These are phyloP conservation scores for Malassezia pachydermatis DNA, from an alignment of 1,284 basidiomycete species.

Conservation along the genomic window DNA sequence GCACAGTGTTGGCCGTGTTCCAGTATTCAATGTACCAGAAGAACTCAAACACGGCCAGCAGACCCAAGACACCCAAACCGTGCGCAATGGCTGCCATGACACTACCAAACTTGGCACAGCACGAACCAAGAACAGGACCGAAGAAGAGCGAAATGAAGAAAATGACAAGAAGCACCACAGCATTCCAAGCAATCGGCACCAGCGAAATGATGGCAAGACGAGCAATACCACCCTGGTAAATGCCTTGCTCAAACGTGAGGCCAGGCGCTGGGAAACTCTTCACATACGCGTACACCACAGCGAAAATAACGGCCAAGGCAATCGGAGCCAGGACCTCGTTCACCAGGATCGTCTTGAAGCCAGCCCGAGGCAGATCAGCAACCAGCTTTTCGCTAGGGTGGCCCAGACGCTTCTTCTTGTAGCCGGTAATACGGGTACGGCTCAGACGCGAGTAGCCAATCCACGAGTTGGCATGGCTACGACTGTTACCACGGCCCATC, in stretches of 20 bases:
- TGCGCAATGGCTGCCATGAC: slow-evolving; percentile 47
- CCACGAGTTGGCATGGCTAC: slow-evolving; percentile 48
- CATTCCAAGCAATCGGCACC: slow-evolving; percentile 92
- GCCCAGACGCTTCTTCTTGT: slow-evolving; percentile 49
- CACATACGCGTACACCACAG: slow-evolving; percentile 47
- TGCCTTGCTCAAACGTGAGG: slow-evolving; percentile 54
- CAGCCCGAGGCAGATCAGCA: slow-evolving; percentile 44
- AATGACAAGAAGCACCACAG: slow-evolving; percentile 68
- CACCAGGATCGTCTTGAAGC: slow-evolving; percentile 44
- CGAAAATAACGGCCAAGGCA: slow-evolving; percentile 42
- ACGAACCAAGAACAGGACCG: slow-evolving; percentile 75
- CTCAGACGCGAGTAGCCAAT: slow-evolving; percentile 48
- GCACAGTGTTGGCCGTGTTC: slow-evolving; percentile 74
- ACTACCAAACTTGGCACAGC: slow-evolving; percentile 48
- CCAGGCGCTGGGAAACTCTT: slow-evolving; percentile 36
- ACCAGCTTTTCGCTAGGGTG: slow-evolving; percentile 48
- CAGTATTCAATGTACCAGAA: slow-evolving; percentile 90
- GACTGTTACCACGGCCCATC: slow-evolving; percentile 48
- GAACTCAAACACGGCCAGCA: slow-evolving; percentile 36
- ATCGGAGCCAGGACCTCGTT: slow-evolving; percentile 44
- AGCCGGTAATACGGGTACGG: slow-evolving; percentile 47
- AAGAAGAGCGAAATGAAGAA: slow-evolving; percentile 86
- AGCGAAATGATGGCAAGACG: slow-evolving; percentile 86
- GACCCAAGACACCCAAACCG: slow-evolving; percentile 41
- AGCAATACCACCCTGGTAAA: slow-evolving; percentile 61